phyloP scores from a whole-genome alignment of 257 asterid species.

The Solanum bukasovii region DNA sequence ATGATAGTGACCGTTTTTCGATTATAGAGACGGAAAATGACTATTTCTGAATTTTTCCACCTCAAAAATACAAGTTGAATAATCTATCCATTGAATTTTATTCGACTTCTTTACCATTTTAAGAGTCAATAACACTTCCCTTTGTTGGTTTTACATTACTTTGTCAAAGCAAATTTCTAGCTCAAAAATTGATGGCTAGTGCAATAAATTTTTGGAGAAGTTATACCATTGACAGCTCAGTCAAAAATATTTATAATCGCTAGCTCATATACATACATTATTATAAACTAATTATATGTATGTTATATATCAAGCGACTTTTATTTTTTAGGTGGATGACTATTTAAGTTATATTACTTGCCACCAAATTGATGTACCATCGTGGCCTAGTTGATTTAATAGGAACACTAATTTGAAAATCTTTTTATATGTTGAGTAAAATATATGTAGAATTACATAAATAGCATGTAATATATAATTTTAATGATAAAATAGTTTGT shows the following conservation, averaged over 20 bases:
- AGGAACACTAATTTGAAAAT: background rate
- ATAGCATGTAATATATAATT: background rate
- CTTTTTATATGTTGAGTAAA: background rate
- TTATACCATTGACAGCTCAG: background rate
- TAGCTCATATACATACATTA: background rate
- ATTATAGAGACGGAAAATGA: background rate
- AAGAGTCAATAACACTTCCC: background rate
- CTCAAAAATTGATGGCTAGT: background rate
- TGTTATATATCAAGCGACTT: background rate
- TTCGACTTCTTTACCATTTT: background rate
- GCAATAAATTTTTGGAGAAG: background rate
- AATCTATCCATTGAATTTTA: background rate
- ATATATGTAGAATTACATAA: background rate
- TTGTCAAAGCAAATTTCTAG: background rate
- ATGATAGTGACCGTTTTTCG: background rate
- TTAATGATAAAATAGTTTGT: background rate
- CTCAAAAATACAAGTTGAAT: background rate
- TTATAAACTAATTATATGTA: background rate
- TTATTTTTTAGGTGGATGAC: background rate
- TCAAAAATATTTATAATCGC: too few species aligned
- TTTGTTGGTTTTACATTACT: background rate
- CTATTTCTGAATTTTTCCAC: background rate
- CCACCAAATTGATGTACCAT: background rate
- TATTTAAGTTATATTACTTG: background rate
- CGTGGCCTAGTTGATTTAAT: background rate